Conservation (phyloP, 257 asterid genomes). For the Buddleja alternifolia region DNA sequence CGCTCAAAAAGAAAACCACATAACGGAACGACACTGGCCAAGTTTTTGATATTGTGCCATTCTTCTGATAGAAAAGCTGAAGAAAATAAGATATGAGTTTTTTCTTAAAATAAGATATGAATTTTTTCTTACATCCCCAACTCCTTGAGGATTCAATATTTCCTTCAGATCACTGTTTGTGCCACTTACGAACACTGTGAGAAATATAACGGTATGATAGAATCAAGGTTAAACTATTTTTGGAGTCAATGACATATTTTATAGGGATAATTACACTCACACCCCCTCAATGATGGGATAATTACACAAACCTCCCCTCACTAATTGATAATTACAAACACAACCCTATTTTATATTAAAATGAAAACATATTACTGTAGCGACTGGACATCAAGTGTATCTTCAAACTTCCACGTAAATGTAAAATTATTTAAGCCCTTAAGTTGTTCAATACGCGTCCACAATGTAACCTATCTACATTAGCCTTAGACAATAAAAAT, state of each 20-base stretch:
- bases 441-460: background rate
- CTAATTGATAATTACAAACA: too few relatives aligned
- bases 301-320: too few relatives aligned
- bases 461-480: background rate
- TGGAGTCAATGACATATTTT: background rate
- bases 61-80: background rate
- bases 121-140: background rate
- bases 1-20: background rate
- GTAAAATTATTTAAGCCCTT: background rate
- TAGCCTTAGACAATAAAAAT: background rate
- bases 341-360: too few relatives aligned
- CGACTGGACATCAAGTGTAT: background rate
- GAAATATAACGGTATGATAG: background rate
- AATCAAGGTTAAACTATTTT: background rate
- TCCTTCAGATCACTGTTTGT: background rate
- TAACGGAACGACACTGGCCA: background rate
- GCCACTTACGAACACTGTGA: background rate
- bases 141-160: background rate
- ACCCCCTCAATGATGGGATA: too few relatives aligned
- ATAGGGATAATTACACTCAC: too few relatives aligned
- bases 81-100: background rate
- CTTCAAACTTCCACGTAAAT: background rate
- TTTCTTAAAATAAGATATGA: background rate
- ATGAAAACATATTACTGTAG: background rate
- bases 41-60: background rate